Percentiles rank a stretch among this genome's conserved stretches.
These are phyloP conservation scores for Warburgia ugandensis DNA, from an alignment of 164 flowering plant species.

Conservation along the genomic window DNA sequence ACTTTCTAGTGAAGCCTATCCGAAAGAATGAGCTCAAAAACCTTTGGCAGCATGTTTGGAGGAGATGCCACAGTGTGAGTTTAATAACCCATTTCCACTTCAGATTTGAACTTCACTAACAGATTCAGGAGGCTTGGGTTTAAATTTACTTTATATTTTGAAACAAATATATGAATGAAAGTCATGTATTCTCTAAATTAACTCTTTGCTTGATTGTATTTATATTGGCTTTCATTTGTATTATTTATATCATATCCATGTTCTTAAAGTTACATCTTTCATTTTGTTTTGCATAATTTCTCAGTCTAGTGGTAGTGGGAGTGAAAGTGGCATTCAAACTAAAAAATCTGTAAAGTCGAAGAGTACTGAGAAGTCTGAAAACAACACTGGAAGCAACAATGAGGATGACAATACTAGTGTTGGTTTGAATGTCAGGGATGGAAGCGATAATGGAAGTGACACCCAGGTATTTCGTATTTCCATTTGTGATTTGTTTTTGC, in stretches of 20 bases:
- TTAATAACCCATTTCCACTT: too few relatives aligned
- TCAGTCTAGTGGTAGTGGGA: constrained; percentile 74
- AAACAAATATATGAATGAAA: too few relatives aligned
- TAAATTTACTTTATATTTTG: too few relatives aligned
- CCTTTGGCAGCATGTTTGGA: constrained; percentile 78
- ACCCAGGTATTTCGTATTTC: constrained; percentile 33
- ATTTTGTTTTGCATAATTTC: constrained; percentile 2
- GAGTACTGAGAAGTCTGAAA: constrained; percentile 33
- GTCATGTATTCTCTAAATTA: too few relatives aligned
- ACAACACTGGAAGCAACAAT: constrained; percentile 40
- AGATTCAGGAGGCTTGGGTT: too few relatives aligned
- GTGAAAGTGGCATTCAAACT: constrained; percentile 50
- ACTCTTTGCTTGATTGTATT: too few relatives aligned
- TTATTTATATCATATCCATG: too few relatives aligned
- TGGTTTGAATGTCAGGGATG: constrained; percentile 35
- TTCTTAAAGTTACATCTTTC: too few relatives aligned
- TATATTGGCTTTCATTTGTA: too few relatives aligned
- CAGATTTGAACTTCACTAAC: too few relatives aligned
- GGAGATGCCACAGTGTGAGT: constrained; percentile 60
- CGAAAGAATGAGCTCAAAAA: constrained; percentile 72
- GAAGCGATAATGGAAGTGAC: constrained; percentile 62
- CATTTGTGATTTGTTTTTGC: background rate
- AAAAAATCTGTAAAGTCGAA: constrained; percentile 32
- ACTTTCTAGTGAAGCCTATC: constrained; percentile 64
- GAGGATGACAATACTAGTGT: constrained; percentile 37